Conservation (phyloP, 169 alveolate genomes). For the Besnoitia besnoiti region DNA sequence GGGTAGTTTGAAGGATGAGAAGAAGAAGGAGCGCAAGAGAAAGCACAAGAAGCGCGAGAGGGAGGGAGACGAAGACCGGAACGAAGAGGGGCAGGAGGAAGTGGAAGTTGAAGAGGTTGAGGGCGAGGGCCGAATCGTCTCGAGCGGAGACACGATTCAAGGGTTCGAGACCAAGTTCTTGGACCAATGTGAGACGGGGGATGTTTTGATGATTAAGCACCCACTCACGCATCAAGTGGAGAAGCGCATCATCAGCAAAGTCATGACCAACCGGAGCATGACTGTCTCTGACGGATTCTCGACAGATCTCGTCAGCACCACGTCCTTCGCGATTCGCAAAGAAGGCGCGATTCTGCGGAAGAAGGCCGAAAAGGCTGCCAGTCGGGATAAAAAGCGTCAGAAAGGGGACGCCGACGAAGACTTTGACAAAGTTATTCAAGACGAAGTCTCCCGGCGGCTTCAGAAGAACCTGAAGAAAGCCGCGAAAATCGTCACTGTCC, state of each 20-base stretch:
- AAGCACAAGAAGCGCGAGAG: background rate
- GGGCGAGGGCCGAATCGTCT: constrained; percentile 72
- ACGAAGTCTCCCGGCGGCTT: constrained; percentile 30
- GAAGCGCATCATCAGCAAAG: constrained; percentile 41
- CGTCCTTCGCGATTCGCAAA: constrained; percentile 53
- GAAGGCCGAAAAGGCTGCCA: constrained; percentile 2
- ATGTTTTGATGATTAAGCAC: constrained; percentile 62
- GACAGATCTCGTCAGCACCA: constrained; percentile 71
- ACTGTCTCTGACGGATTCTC: constrained; percentile 65
- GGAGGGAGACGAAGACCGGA: background rate
- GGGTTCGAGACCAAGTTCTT: constrained; percentile 77
- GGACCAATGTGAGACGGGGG: constrained; percentile 72
- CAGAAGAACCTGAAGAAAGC: constrained; percentile 48
- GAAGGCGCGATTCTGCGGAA: background rate
- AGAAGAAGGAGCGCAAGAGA: constrained; percentile 41
- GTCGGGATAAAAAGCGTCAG: background rate
- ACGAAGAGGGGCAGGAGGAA: background rate
- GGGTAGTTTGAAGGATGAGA: constrained; percentile 30
- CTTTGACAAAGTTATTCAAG: constrained; percentile 26
- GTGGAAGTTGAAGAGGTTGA: constrained; percentile 34
- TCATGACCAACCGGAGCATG: constrained; percentile 71
- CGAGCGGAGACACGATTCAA: constrained; percentile 66
- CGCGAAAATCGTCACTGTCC: constrained; percentile 47
- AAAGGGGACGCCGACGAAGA: background rate
- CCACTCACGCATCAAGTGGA: constrained; percentile 71